Percentiles rank a stretch among this genome's conserved stretches.
Evolutionary conservation across 371 early-diverging fungal genomes (phyloP).

Genomic region (Dinochytrium kinnereticum): DNA sequence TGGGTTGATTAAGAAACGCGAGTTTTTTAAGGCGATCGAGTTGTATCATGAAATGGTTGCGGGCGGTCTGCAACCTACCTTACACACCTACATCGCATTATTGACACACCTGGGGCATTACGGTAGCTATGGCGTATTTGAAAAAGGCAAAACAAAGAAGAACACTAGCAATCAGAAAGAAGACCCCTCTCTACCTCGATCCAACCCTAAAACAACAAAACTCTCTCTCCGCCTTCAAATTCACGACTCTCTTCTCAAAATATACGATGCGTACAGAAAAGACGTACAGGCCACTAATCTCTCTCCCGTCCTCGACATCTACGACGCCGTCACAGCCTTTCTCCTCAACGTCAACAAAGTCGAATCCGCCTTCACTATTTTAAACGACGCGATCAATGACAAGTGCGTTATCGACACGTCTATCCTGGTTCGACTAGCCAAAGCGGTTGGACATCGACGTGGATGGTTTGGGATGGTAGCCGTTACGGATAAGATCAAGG

Average conservation of each 20-base stretch:
- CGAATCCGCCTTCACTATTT: neutral
- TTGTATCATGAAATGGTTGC: neutral
- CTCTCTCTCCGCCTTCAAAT: neutral
- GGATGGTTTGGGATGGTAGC: neutral
- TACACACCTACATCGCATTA: neutral
- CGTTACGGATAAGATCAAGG: neutral
- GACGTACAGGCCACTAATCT: neutral
- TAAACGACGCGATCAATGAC: conserved; percentile 2
- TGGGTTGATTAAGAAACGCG: neutral
- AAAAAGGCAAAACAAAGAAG: neutral
- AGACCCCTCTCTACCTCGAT: neutral
- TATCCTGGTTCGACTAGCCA: neutral
- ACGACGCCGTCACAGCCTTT: neutral
- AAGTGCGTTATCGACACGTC: neutral
- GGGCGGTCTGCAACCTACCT: neutral
- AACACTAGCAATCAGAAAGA: neutral
- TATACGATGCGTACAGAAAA: neutral
- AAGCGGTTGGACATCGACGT: neutral
- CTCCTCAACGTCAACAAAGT: neutral
- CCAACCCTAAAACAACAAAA: too few relatives aligned
- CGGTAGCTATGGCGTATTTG: neutral
- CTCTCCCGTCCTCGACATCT: neutral
- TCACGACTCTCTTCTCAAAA: neutral
- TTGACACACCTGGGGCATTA: neutral
- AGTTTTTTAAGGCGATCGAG: neutral